phyloP scores from a whole-genome alignment of 2,329 filamentous ascomycete genomes.

The Colletotrichum spinosum region DNA sequence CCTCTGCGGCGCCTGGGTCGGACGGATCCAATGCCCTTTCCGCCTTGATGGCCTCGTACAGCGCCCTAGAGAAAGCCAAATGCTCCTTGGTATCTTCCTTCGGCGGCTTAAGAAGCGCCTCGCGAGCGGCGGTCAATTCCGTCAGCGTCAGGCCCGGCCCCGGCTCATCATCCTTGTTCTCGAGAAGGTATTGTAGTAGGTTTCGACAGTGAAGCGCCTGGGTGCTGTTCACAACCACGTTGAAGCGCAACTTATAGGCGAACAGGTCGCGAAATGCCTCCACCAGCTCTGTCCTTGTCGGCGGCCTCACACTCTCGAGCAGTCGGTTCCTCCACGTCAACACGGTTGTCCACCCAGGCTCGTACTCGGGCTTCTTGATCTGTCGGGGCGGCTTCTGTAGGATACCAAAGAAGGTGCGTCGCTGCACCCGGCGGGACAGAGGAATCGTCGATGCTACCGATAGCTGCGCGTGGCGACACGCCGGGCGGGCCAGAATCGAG shows the following conservation, averaged over 20 bases:
- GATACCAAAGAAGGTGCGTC: conserved; percentile 70
- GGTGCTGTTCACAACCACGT: conserved; percentile 69
- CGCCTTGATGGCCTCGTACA: conserved; percentile 51
- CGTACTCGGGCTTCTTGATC: conserved; percentile 71
- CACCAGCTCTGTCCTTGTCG: conserved; percentile 70
- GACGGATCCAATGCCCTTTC: conserved; percentile 34
- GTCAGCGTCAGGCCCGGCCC: conserved; percentile 49
- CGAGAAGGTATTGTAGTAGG: conserved; percentile 71
- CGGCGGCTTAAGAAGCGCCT: conserved; percentile 55
- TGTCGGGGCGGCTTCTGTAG: conserved; percentile 70
- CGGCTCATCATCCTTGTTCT: conserved; percentile 49
- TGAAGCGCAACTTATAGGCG: conserved; percentile 60
- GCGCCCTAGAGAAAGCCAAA: conserved; percentile 56
- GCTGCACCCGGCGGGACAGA: conserved; percentile 39
- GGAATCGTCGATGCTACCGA: conserved; percentile 40
- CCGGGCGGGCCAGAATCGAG: conserved; percentile 45
- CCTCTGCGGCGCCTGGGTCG: conserved; percentile 39
- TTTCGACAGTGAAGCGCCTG: conserved; percentile 69
- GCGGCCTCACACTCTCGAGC: conserved; percentile 73
- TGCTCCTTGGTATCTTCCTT: conserved; percentile 59
- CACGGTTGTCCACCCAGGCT: conserved; percentile 79
- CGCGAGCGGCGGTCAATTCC: conserved; percentile 59
- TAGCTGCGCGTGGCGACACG: conserved; percentile 41
- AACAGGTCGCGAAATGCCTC: conserved; percentile 76
- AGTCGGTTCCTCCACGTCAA: conserved; percentile 74